Percentiles rank a stretch among this genome's conserved stretches.
These are phyloP conservation scores for Austroboletus eburneus DNA, from an alignment of 768 basidiomycete genomes.

Conservation along the genomic window DNA sequence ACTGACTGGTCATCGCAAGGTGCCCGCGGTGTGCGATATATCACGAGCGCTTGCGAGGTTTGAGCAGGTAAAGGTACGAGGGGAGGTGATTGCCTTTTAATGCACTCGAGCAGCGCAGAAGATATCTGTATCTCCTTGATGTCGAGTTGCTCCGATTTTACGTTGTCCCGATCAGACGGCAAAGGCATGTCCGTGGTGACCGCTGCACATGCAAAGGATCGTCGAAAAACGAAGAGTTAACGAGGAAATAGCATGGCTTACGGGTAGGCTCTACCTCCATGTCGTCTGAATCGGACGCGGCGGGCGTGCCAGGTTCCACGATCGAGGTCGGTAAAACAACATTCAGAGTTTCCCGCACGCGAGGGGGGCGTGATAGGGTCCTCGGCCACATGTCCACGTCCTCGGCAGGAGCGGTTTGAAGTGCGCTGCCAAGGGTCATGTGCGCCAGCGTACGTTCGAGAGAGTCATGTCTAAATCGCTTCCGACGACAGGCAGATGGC, in stretches of 20 bases:
- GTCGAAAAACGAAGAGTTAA: slow-evolving; percentile 2
- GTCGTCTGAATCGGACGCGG: slow-evolving; percentile 46
- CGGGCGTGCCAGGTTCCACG: slow-evolving; percentile 37
- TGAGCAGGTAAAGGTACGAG: slow-evolving; percentile 18
- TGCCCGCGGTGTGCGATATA: slow-evolving; percentile 43
- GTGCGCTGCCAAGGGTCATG: slow-evolving; percentile 33
- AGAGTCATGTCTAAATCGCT: slow-evolving; percentile 45
- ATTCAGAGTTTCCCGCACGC: slow-evolving; percentile 3
- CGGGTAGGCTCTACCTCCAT: slow-evolving; percentile 72
- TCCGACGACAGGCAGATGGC: slow-evolving; percentile 36
- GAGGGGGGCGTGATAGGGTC: slow-evolving; percentile 5
- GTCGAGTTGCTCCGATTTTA: slow-evolving; percentile 21
- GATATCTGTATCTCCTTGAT: slow-evolving; percentile 39
- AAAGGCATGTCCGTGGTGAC: slow-evolving; percentile 8
- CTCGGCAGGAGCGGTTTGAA: too few species aligned
- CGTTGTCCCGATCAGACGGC: slow-evolving; percentile 24
- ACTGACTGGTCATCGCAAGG: slow-evolving; percentile 12
- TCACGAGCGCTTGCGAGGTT: slow-evolving; percentile 45
- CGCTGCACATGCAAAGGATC: neutral
- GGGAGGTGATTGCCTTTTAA: slow-evolving; percentile 32
- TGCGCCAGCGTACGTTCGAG: slow-evolving; percentile 58
- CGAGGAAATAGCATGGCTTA: slow-evolving; percentile 29
- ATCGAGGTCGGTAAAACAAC: slow-evolving; percentile 34
- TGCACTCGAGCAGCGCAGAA: slow-evolving; percentile 41
- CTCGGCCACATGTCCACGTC: slow-evolving; percentile 18